These are phyloP conservation scores for Blastobotrys arbuscula DNA, from an alignment of 1,139 yeast species.

Conservation along the genomic window DNA sequence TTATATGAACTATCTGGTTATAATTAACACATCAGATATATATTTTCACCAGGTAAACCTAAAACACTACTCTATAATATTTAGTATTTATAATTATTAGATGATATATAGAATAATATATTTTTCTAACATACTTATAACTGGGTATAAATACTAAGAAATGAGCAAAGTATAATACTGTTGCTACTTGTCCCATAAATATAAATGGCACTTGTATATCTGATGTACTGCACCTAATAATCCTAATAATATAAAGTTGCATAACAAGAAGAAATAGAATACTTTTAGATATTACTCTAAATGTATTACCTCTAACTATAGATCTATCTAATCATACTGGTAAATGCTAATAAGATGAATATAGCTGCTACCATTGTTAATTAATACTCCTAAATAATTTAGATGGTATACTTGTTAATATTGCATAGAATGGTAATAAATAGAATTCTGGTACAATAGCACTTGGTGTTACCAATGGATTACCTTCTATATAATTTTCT, in stretches of 20 bases:
- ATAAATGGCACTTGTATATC: conserved; percentile 23
- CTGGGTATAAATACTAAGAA: conserved; percentile 19
- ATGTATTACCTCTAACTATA: background rate
- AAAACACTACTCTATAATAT: too few species aligned
- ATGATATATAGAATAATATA: conserved; percentile 16
- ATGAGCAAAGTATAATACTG: conserved; percentile 19
- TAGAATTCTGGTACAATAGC: conserved; percentile 11
- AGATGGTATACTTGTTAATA: conserved; percentile 14
- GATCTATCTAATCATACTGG: conserved; percentile 2
- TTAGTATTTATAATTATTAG: too few species aligned
- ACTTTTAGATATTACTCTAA: background rate
- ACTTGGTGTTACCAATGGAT: conserved; percentile 22
- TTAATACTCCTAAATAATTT: conserved; percentile 15
- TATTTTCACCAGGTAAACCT: too few species aligned
- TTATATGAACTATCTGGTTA: too few species aligned
- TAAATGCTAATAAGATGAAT: conserved; percentile 17
- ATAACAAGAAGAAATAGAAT: conserved; percentile 18
- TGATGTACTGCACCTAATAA: conserved; percentile 22
- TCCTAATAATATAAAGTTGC: conserved; percentile 24
- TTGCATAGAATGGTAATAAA: conserved; percentile 10
- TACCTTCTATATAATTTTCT: conserved; percentile 22
- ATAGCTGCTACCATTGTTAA: conserved; percentile 18
- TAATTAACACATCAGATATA: too few species aligned
- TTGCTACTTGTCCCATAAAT: conserved; percentile 20
- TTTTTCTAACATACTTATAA: conserved; percentile 16